Evolutionary conservation across 169 alveolate species (phyloP).

Genomic region (Plasmodium malariae): DNA sequence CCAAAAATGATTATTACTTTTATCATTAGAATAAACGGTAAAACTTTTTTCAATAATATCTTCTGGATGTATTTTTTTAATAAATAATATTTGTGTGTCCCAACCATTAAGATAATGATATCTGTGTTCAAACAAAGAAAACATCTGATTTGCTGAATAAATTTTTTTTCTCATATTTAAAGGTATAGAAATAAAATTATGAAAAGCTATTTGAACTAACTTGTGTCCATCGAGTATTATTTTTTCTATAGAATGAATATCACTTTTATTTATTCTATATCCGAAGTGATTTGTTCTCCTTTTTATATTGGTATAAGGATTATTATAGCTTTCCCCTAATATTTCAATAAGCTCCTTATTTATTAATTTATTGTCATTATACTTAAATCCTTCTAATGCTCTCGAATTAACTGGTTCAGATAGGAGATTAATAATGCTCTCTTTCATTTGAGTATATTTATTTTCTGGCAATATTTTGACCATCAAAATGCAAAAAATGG

Average conservation of each 20-base stretch:
- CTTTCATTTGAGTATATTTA: constrained; percentile 13
- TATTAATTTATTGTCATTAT: constrained; percentile 23
- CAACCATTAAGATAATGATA: constrained; percentile 31
- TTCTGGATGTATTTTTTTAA: constrained; percentile 44
- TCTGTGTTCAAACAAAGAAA: constrained; percentile 53
- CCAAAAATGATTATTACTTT: constrained; percentile 15
- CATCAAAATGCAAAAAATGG: constrained; percentile 18
- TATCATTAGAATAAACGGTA: constrained; percentile 19
- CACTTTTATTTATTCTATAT: constrained; percentile 41
- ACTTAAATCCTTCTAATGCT: constrained; percentile 47
- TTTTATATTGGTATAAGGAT: constrained; percentile 8
- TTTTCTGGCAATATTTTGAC: constrained; percentile 39
- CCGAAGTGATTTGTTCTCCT: constrained; percentile 53
- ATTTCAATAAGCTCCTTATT: constrained; percentile 28
- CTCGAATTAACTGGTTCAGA: constrained; percentile 51
- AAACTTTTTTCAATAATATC: constrained; percentile 43
- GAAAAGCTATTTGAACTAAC: constrained; percentile 56
- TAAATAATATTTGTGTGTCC: constrained; percentile 49
- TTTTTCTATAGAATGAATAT: constrained; percentile 21
- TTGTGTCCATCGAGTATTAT: constrained; percentile 21
- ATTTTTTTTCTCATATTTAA: constrained; percentile 19
- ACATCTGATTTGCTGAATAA: constrained; percentile 57
- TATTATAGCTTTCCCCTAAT: constrained; percentile 44
- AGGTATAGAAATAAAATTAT: constrained; percentile 40
- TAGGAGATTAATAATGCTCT: constrained; percentile 11